A percentile compares a stretch with the other conserved stretches of the same genome.
These are phyloP conservation scores for Candida ipomoeae DNA, from an alignment of 805 yeast genomes.

Conservation along the genomic window DNA sequence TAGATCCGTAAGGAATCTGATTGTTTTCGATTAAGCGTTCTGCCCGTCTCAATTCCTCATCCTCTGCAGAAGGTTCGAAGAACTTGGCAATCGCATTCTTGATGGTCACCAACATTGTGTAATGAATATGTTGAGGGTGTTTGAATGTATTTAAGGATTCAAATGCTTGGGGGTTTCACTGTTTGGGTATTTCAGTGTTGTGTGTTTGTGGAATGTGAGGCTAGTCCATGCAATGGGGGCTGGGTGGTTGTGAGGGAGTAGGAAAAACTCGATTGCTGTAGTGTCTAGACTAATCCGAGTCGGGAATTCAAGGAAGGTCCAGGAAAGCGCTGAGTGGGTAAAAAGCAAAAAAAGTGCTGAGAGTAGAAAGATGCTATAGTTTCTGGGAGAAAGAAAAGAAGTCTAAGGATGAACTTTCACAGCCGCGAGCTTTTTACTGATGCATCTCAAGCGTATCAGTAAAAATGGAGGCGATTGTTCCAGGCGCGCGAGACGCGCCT, in stretches of 20 bases:
- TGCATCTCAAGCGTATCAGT: slow-evolving; percentile 3
- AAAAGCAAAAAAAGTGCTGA: background rate
- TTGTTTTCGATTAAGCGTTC: slow-evolving; percentile 30
- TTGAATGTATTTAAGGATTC: background rate
- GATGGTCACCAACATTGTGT: slow-evolving; percentile 18
- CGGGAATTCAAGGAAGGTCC: background rate
- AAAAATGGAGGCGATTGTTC: background rate
- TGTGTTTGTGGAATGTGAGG: slow-evolving; percentile 1
- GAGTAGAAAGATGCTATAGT: background rate
- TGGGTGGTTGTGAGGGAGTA: background rate
- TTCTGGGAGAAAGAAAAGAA: background rate
- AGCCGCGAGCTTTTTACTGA: slow-evolving; percentile 3
- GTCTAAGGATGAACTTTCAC: slow-evolving; percentile 1
- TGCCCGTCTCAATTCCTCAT: slow-evolving; percentile 28
- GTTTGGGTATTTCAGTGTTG: background rate
- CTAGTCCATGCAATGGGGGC: background rate
- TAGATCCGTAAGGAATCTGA: slow-evolving; percentile 37
- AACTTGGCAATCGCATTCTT: slow-evolving; percentile 33
- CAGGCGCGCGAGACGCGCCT: background rate
- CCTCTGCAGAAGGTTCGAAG: slow-evolving; percentile 19
- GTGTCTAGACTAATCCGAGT: slow-evolving; percentile 1
- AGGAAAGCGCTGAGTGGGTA: background rate
- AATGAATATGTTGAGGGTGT: background rate
- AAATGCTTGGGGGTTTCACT: too few species aligned
- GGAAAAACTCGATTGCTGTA: background rate